Evolutionary conservation across 73 alveolate species (phyloP).

Genomic region (Paramecium primaurelia): DNA sequence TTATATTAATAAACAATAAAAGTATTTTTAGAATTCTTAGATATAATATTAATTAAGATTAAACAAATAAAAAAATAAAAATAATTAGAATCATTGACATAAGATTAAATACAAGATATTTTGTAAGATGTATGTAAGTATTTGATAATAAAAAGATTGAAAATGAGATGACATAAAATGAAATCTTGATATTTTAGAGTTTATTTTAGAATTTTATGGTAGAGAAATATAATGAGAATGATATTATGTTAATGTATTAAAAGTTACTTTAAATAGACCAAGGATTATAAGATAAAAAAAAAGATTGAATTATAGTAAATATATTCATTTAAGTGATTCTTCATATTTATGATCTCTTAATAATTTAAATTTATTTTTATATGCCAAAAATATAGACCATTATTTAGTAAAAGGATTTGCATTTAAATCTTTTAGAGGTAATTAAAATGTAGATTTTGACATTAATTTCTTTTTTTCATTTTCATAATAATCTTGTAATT

Average conservation of each 20-base stretch:
- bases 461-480: not conserved
- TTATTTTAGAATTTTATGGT: not conserved
- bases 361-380: not conserved
- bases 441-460: not conserved
- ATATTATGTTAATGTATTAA: not conserved
- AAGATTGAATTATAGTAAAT: not conserved
- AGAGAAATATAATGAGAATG: not conserved
- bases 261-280: not conserved
- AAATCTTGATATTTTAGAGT: not conserved
- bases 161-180: not conserved
- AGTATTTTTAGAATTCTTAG: not conserved
- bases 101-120: not conserved
- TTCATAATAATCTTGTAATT: not conserved
- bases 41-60: not conserved
- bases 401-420: not conserved
- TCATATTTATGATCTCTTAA: not conserved
- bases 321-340: not conserved
- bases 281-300: not conserved
- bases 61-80: not conserved
- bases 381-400: not conserved
- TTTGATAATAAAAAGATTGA: not conserved
- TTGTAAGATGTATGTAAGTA: not conserved
- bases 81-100: not conserved
- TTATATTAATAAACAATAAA: not conserved
- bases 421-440: not conserved